These are phyloP conservation scores for Candida berthetii DNA, from an alignment of 805 yeast species.

Conservation along the genomic window DNA sequence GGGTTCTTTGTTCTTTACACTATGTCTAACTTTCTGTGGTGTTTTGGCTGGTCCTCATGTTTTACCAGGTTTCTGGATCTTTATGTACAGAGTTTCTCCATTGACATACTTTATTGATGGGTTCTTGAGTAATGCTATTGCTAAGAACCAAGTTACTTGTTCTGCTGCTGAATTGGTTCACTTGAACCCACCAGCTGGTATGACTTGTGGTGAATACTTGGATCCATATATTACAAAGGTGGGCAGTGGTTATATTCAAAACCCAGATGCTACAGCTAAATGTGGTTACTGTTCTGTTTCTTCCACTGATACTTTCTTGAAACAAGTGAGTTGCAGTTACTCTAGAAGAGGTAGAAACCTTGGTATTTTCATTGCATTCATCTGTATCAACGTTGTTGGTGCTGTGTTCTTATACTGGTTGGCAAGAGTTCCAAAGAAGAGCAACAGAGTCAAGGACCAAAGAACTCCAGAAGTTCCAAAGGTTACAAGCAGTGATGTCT, in stretches of 20 bases:
- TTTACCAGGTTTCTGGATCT: conserved; percentile 74
- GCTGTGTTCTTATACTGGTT: conserved; percentile 44
- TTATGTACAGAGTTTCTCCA: conserved; percentile 73
- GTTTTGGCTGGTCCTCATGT: conserved; percentile 51
- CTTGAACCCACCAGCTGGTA: conserved; percentile 46
- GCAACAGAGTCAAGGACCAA: conserved; percentile 23
- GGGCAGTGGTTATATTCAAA: conserved; percentile 20
- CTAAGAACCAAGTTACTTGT: conserved; percentile 42
- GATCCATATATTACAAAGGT: conserved; percentile 21
- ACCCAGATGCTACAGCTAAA: conserved; percentile 27
- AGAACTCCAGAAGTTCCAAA: not conserved
- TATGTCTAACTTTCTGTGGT: conserved; percentile 73
- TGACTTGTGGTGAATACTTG: conserved; percentile 55
- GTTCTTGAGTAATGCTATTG: conserved; percentile 48
- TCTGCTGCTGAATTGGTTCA: conserved; percentile 37
- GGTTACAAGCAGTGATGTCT: not conserved
- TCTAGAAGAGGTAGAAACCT: conserved; percentile 60
- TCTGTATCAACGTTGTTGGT: conserved; percentile 31
- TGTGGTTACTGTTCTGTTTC: conserved; percentile 59
- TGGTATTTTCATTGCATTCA: conserved; percentile 46
- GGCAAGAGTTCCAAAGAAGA: conserved; percentile 13
- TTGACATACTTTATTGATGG: conserved; percentile 59
- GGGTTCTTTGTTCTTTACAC: conserved; percentile 49
- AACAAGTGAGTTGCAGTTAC: conserved; percentile 30
- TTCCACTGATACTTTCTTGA: conserved; percentile 55